Base-by-base conservation (phyloP, 768 basidiomycete species). In the Naganishia kalamii region DNA sequence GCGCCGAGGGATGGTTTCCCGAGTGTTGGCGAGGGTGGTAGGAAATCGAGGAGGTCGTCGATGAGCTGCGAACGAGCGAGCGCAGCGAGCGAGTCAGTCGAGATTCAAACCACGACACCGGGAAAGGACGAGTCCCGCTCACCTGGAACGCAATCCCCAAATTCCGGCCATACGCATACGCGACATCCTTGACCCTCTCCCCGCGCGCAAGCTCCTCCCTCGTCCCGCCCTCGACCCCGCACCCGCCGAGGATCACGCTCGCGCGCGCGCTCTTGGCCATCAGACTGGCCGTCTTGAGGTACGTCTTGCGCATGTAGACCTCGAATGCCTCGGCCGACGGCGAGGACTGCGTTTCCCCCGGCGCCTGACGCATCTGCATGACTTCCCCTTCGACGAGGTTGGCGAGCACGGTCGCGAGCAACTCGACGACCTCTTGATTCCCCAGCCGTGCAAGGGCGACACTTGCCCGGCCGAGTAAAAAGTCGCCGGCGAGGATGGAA, bases 381-480 rank as follows among this genome's bases (percentile, higher is more conserved):
- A 98, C 87, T 80, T 97, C 91, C 35, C 94, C 96, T 76, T 98
- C 94, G n/a, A 93, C 93, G 41, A 94, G 82, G 74, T 97, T 98
- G 2, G 90, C 86, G 62, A 99, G 88, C 65, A 97, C 90, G 72
- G 86, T 88, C 3, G 91, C 85, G 49, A 97, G 85, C 65, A 98
- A 83, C 77, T 99, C 96, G 57, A 97, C 90, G 60, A 94, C 93
- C 74, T 98, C 90, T 71, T 79, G 82, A 66, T 87, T 86, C 4
- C 92, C 93, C 7, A 99, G 82, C 11, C 92, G 83, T 0, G 91
- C 86, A 10, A 98, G 82, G 0, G 91, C 90, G 1, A 90, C 86
- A 69, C 87, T 88, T 12, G 93, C 88, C 51, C 96, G 85, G 8
- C 91, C 96, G 10, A 99, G 84, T 21, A 99, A 82, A 78, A 98